Conservation (phyloP, 1,284 basidiomycete genomes). For the Heterobasidion occidentale region DNA sequence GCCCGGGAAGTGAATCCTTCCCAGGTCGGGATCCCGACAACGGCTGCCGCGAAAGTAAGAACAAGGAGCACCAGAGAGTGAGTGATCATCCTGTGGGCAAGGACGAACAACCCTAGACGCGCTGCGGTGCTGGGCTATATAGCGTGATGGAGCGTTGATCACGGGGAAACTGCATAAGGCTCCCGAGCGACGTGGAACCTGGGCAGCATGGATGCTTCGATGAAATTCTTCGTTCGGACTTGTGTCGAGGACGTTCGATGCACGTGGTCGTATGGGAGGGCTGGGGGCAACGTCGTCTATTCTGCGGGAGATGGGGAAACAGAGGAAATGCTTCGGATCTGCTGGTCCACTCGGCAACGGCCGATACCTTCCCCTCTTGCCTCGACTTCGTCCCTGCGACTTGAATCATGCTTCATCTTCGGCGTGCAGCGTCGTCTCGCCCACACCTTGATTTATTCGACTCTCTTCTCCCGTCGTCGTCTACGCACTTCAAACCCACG, state of each 20-base stretch:
- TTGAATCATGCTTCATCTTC: background rate
- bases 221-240: background rate
- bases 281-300: conserved; percentile 3
- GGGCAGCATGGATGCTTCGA: background rate
- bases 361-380: background rate
- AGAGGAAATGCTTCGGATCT: conserved; percentile 20
- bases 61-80: background rate
- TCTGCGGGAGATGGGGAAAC: conserved; percentile 17
- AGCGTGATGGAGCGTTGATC: background rate
- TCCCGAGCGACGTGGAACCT: too few species aligned
- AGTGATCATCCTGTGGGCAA: background rate
- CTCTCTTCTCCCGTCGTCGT: background rate
- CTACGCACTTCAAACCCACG: background rate
- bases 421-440: background rate
- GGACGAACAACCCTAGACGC: background rate
- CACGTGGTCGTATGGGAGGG: background rate
- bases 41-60: background rate
- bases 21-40: conserved; percentile 36
- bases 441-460: background rate
- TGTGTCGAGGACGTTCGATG: background rate
- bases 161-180: background rate
- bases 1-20: conserved; percentile 31
- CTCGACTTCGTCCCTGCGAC: background rate
- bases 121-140: background rate
- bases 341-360: background rate